Conservation (phyloP, 2,329 filamentous ascomycete genomes). For the Microcyclospora tardicrescens region DNA sequence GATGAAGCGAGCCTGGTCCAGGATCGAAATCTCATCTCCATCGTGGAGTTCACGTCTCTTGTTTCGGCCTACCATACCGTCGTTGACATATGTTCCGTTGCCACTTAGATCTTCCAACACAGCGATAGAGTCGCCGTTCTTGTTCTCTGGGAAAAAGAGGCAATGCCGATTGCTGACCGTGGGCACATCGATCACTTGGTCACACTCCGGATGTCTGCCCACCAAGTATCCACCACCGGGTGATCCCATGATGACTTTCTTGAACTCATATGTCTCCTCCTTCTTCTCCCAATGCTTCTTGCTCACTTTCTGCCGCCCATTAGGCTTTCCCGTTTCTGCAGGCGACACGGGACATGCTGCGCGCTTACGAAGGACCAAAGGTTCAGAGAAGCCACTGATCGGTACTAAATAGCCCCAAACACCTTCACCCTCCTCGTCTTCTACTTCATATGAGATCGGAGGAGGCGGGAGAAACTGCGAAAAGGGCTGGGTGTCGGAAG, state of each 20-base stretch:
- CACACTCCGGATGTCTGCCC: slow-evolving; percentile 82
- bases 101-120: slow-evolving; percentile 86
- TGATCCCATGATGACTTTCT: slow-evolving; percentile 37
- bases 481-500: slow-evolving; percentile 63
- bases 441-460: slow-evolving; percentile 61
- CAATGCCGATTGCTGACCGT: slow-evolving; percentile 83
- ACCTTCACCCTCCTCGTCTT: slow-evolving; percentile 70
- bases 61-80: slow-evolving; percentile 80
- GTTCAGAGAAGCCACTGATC: slow-evolving; percentile 44
- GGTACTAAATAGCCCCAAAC: slow-evolving; percentile 95
- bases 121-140: slow-evolving; percentile 46
- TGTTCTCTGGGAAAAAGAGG: slow-evolving; percentile 51
- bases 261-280: slow-evolving; percentile 49
- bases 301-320: slow-evolving; percentile 33
- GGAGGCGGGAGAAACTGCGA: slow-evolving; percentile 71
- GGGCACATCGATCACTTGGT: slow-evolving; percentile 56
- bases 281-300: slow-evolving; percentile 43
- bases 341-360: slow-evolving; percentile 51
- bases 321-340: slow-evolving; percentile 22
- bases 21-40: slow-evolving; percentile 77
- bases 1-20: slow-evolving; percentile 74
- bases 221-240: slow-evolving; percentile 78
- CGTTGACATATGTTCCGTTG: slow-evolving; percentile 94
- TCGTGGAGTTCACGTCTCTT: slow-evolving; percentile 79
- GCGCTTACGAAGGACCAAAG: slow-evolving; percentile 63